Evolutionary conservation across 1,284 basidiomycete genomes (phyloP), one percentile per base, ranked within the genome.

Genomic region (Microbotryomycetes sp.): DNA sequence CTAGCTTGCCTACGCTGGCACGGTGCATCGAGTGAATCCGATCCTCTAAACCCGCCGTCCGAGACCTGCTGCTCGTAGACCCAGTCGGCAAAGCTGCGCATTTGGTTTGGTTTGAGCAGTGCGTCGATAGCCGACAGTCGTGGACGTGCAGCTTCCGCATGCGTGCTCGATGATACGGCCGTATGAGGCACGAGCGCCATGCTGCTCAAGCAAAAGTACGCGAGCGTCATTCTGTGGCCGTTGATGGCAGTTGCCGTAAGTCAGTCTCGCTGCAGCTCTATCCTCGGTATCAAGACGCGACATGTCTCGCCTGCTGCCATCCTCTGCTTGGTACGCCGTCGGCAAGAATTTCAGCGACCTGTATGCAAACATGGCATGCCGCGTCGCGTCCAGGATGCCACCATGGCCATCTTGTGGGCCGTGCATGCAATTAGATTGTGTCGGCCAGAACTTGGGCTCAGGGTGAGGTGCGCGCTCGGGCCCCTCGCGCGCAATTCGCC

Each of bases 21-120:
- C n/a, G n/a, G n/a, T n/a, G 31, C 41, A 29, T 28, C 49, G 45
- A 66, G 49, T 24, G 61, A 66, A 27, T 60, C 64, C 23, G 63
- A 60, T 16, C 71, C 71, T 11, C 66, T n/a, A 31, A 72, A 72
- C 5, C 71, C 71, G 2, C 71, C 71, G 1, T n/a, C 11, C 3
- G 60, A 29, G 3, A 47, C 15, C 51, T 71, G 71, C 52, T 70
- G 71, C 16, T 60, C 59, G 54, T 72, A 72, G 15, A 71, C 65
- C 71, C 71, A 72, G 45, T 69, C 62, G 35, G 49, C 27, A 45
- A 59, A 68, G 2, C 61, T 68, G 5, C 54, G 3, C 0, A 46
- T 29, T 47, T 70, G 62, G 3, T 27, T n/a, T 0, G 52, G 49
- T 23, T 60, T 57, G 18, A 70, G 54, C 54, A 64, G 50, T 16